These are phyloP conservation scores for Rhodamnia argentea DNA, from an alignment of 345 rosid species.

Conservation along the genomic window DNA sequence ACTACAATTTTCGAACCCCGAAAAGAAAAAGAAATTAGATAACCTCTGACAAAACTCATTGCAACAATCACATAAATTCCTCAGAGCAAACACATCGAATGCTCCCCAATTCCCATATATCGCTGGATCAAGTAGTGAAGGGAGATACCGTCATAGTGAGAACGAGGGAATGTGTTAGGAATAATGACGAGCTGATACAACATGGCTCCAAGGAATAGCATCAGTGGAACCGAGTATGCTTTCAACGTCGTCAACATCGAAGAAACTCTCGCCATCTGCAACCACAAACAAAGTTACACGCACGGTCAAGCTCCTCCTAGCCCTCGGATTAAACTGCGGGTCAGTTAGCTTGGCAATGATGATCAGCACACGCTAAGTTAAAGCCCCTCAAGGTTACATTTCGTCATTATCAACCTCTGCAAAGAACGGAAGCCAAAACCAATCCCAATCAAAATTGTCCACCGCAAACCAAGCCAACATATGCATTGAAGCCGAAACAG, in stretches of 20 bases:
- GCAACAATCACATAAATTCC: background rate
- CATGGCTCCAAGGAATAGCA: conserved; percentile 47
- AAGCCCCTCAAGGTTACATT: background rate
- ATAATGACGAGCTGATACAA: conserved; percentile 71
- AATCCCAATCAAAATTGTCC: background rate
- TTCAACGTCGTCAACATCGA: conserved; percentile 21
- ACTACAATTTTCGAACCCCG: conserved; percentile 22
- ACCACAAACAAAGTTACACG: background rate
- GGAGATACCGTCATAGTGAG: conserved; percentile 70
- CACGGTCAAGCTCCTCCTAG: background rate
- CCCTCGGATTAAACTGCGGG: background rate
- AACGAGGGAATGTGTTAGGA: conserved; percentile 66
- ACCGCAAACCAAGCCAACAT: background rate
- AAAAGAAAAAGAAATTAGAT: background rate
- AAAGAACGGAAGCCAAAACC: background rate
- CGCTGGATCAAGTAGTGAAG: background rate
- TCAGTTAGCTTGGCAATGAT: background rate
- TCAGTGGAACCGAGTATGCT: conserved; percentile 53
- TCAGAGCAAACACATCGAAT: background rate
- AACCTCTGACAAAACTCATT: background rate
- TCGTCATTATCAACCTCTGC: background rate
- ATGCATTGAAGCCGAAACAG: background rate
- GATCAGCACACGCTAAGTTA: background rate
- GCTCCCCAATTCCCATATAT: background rate
- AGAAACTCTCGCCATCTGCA: conserved; percentile 29